A percentile compares a stretch with the other conserved stretches of the same genome.
Evolutionary conservation across 202 grass and related monocot species (phyloP).

Genomic region (Panicum hallii): DNA sequence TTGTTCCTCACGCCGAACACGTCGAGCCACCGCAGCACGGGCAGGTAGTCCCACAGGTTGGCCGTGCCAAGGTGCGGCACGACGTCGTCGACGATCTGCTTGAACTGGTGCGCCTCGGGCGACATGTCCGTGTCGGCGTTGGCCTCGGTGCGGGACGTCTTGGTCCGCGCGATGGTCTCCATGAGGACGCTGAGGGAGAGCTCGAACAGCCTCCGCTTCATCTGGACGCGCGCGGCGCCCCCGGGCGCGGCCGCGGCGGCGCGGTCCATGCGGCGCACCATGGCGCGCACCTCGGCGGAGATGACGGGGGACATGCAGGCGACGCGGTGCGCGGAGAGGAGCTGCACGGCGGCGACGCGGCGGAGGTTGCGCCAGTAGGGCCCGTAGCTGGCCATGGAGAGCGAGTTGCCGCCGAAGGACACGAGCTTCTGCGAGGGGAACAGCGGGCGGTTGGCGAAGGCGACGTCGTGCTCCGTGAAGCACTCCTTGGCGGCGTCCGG

Average conservation of each 20-base stretch:
- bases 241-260: not conserved
- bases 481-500: constrained; percentile 51
- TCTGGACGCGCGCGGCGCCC: constrained; percentile 15
- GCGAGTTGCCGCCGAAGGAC: constrained; percentile 30
- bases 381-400: constrained; percentile 32
- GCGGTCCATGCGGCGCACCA: constrained; percentile 32
- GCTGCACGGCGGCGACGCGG: constrained; percentile 49
- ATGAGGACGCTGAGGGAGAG: constrained; percentile 51
- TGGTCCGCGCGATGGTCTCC: constrained; percentile 49
- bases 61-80: constrained; percentile 19
- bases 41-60: constrained; percentile 57
- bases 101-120: constrained; percentile 44
- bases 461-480: constrained; percentile 60
- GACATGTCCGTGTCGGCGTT: constrained; percentile 53
- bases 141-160: constrained; percentile 11
- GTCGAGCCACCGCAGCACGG: constrained; percentile 52
- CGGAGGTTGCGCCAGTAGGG: constrained; percentile 62
- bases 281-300: constrained; percentile 42
- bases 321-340: constrained; percentile 61
- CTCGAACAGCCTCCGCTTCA: constrained; percentile 54
- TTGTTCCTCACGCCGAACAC: constrained; percentile 43
- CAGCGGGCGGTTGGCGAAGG: constrained; percentile 50
- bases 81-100: constrained; percentile 2
- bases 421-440: constrained; percentile 33
- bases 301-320: constrained; percentile 16